Evolutionary conservation across 2,329 filamentous ascomycete species (phyloP), one percentile per base, ranked within the genome.

Genomic region (Talaromyces amestolkiae): DNA sequence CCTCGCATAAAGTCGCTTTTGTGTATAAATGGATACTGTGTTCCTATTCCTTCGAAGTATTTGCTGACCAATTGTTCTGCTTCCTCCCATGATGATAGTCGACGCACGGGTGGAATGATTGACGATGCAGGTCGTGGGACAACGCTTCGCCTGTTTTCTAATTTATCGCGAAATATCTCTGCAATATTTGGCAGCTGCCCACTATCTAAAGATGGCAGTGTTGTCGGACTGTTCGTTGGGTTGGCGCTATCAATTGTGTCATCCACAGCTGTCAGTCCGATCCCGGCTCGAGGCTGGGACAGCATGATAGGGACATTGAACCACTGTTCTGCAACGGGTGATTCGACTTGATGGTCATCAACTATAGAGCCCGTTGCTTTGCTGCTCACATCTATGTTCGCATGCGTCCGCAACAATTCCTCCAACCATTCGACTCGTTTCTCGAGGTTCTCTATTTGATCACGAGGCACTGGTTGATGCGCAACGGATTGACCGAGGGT

Each of bases 371-470:
- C 76, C 0, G 76, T 78, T 3, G 72, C 66, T 22, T 74, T 66
- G 17, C 76, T 73, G 3, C 71, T 69, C n/a, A 77, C 74, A 4
- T 74, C 66, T 47, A 77, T 67, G 22, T 75, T 76, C 2, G 76
- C 74, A 63, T 76, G 77, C 35, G 70, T 72, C 7, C 72, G 74
- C n/a, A 78, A 68, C 0, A 78, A 65, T 11, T 77, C 73, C 63
- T 78, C 76, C 62, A 78, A 64, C 76, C 76, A 78, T 73, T 70
- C 70, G 22, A 78, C 76, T 11, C 76, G 73, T 67, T 78, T 78
- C 63, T 78, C 75, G 3, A 78, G 69, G 15, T 75, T 78, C 63
- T 78, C 76, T 22, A 78, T 70, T 64, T 78, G 76, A 62, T 78
- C 76, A 59, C 76, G 73, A 41, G 76, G 76, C 1, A 78, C 76